Evolutionary conservation across 148 eudicot genomes (phyloP), one percentile per base, ranked within the genome.

Genomic region (Arctostaphylos glauca): DNA sequence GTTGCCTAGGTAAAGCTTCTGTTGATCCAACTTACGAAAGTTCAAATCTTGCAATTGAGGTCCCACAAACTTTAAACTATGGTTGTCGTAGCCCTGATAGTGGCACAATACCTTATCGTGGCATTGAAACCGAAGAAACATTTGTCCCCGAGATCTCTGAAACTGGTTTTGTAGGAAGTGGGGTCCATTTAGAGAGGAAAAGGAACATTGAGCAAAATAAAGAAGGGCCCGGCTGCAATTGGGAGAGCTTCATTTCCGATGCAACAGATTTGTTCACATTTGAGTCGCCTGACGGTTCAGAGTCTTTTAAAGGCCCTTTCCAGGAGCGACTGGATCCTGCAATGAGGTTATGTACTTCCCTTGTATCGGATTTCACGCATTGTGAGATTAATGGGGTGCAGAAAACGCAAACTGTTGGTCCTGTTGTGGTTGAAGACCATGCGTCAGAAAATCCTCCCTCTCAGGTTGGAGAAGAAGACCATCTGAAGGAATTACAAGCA

Each of bases 211-310:
- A 88, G 54, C 89, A 87, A 81, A 84, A 87, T 64, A 86, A 77
- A 66, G 98, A 93, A 68, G 93, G 80, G 62, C 6, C 84, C 15
- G 80, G 84, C 43, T 88, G 92, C 85, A 94, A 90, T 81, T 94
- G 98, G 95, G 91, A 86, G 80, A 88, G 83, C 78, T 81, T 94
- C 84, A 85, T 94, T 79, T 88, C 93, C 73, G 92, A 90, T 86
- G 87, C 82, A 83, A 74, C 90, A n/a, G 95, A 96, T 83, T 85
- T 91, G 43, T 84, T 92, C 23, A 81, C 82, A 74, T 93, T 93
- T 84, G 91, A 92, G 44, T 93, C 99, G 53, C 98, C 97, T 10
- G 84, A 87, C 83, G 92, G 56, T 25, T 50, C 82, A 52, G 87
- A 83, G 81, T 48, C 90, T 77, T 75, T 80, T 41, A 87, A 88